A percentile compares a stretch with the other conserved stretches of the same genome.
These are phyloP conservation scores for Triangularia setosa DNA, from an alignment of 2,329 filamentous ascomycete genomes.

Conservation along the genomic window DNA sequence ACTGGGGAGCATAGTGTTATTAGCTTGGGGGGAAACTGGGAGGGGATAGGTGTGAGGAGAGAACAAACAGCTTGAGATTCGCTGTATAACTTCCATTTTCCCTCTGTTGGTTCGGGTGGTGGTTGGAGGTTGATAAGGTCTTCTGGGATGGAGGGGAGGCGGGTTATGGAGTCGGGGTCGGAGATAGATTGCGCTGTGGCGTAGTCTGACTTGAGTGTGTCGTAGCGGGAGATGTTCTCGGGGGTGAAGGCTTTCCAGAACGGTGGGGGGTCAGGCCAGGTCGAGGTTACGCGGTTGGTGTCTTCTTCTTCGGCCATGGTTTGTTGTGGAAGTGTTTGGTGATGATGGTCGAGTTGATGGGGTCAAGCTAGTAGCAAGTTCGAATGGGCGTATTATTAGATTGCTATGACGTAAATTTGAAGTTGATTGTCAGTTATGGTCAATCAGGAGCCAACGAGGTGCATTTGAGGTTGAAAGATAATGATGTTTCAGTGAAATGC, in stretches of 20 bases:
- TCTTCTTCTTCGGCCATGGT: slow-evolving; percentile 33
- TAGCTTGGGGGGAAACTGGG: background rate
- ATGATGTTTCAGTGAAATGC: background rate
- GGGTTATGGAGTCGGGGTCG: slow-evolving; percentile 29
- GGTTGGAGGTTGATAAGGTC: slow-evolving; percentile 78
- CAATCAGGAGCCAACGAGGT: background rate
- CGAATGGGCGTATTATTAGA: background rate
- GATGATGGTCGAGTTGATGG: background rate
- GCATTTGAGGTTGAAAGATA: background rate
- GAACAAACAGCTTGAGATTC: slow-evolving; percentile 52
- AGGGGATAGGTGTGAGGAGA: background rate
- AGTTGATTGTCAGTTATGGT: background rate
- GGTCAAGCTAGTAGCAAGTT: background rate
- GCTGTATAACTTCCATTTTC: slow-evolving; percentile 73
- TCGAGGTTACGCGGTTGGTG: slow-evolving; percentile 47
- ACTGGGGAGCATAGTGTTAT: slow-evolving; percentile 32
- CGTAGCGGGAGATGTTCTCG: slow-evolving; percentile 61
- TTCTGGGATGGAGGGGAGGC: slow-evolving; percentile 53
- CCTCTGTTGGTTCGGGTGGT: slow-evolving; percentile 66
- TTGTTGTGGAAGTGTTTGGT: background rate
- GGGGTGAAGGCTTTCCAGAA: slow-evolving; percentile 88
- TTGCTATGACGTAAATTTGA: background rate
- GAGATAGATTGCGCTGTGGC: slow-evolving; percentile 31
- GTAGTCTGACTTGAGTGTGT: slow-evolving; percentile 40
- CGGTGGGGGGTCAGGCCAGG: slow-evolving; percentile 81